Percentiles rank a stretch among this genome's conserved stretches.
phyloP scores from a whole-genome alignment of 805 yeast genomes.

The Cyberlindnera mississippiensis region DNA sequence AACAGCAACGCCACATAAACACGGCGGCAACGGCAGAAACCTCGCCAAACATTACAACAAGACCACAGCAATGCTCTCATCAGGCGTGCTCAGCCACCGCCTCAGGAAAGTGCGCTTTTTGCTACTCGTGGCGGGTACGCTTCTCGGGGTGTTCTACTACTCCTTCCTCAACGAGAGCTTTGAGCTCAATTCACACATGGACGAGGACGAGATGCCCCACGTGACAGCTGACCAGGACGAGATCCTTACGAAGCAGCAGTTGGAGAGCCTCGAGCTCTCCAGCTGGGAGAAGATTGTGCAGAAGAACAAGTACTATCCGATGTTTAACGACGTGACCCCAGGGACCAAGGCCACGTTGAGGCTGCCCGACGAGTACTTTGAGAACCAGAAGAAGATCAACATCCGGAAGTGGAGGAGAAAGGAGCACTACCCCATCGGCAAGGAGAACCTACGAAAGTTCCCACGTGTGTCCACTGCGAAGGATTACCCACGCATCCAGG shows the following conservation, averaged over 20 bases:
- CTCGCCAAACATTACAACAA: too few relatives aligned
- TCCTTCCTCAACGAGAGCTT: conserved; percentile 26
- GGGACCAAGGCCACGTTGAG: conserved; percentile 10
- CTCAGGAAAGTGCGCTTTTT: conserved; percentile 20
- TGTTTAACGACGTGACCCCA: conserved; percentile 24
- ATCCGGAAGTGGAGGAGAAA: conserved; percentile 20
- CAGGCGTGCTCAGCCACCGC: conserved; percentile 8
- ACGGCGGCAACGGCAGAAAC: too few relatives aligned
- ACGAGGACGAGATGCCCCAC: conserved; percentile 25
- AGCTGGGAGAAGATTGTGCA: conserved; percentile 20
- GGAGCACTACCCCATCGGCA: conserved; percentile 20
- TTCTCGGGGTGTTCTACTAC: conserved; percentile 24
- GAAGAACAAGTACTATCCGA: conserved; percentile 39
- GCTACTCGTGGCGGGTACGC: conserved; percentile 13
- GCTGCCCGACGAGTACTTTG: conserved; percentile 22
- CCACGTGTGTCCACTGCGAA: conserved; percentile 15
- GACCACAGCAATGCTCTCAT: background rate
- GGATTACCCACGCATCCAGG: conserved; percentile 30
- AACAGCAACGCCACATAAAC: too few relatives aligned
- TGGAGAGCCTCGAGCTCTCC: conserved; percentile 7
- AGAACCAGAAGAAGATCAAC: conserved; percentile 19
- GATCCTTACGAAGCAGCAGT: conserved; percentile 2
- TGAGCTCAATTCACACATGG: conserved; percentile 22
- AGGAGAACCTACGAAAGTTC: conserved; percentile 23
- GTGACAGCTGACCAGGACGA: conserved; percentile 16